Evolutionary conservation across 2,329 filamentous ascomycete species (phyloP), one percentile per base, ranked within the genome.

Genomic region (Zalaria obscura): DNA sequence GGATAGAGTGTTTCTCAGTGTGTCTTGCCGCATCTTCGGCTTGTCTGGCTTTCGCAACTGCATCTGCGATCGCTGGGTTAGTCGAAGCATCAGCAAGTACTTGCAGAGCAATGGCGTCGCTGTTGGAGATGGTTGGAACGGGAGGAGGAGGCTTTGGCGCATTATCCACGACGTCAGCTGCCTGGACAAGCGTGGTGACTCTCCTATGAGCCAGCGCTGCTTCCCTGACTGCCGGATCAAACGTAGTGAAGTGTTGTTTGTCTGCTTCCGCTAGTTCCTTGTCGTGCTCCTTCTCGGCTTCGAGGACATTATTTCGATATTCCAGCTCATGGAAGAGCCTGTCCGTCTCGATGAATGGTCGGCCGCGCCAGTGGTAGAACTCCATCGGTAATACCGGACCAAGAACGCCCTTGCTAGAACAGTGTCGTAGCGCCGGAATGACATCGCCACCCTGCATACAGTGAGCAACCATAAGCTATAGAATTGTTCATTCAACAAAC

Each of bases 171-270:
- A 50, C 56, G 47, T 44, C 54, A 25, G 47, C 59, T 46, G 62
- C 59, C 39, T 59, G 51, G 4, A 51, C 53, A 35, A 50, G 52
- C 4, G 34, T 38, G 18, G 51, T 47, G 35, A 64, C 54, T 38
- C 64, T 61, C 41, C 55, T 55, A 38, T 57, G 55, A 36, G 58
- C 59, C 18, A 56, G 48, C 6, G 64, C 63, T 36, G 61, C 55
- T n/a, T 61, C 55, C 29, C 66, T 61, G 39, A 61, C 54, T 27
- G 58, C 56, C 8, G 55, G 57, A 47, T 62, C 60, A 50, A 62
- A 67, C 29, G 53, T 53, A 5, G 65, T 65, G 47, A 68, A 69
- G 5, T 55, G 53, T 6, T 47, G 45, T 28, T 40, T 39, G 35
- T 38, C 38, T 25, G 27, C 27, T 40, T 41, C 8, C 40, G 41